Base-by-base conservation (phyloP, 768 basidiomycete species). In the Dioszegia hungarica region DNA sequence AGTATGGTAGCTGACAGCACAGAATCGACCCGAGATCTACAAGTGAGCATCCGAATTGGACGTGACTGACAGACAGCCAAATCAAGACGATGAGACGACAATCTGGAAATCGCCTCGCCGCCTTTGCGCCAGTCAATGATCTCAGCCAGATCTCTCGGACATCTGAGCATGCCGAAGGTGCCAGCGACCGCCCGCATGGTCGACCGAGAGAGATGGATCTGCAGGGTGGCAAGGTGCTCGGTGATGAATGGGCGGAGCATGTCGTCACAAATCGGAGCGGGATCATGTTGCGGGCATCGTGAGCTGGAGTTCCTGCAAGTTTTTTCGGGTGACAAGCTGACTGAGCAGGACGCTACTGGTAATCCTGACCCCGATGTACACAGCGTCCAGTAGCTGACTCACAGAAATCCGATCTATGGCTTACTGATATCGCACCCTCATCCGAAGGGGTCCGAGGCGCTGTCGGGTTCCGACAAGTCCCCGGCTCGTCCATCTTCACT, bases 201-300 rank as follows among this genome's bases (percentile, higher is more conserved):
- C 45, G 61, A 86, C 88, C 57, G 19, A 60, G 85, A 86, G 65
- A 82, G 85, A 11, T 85, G 82, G 31, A 87, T 86, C 56, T 78
- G 83, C 20, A 70, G 33, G 90, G 90, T 10, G 90, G 89, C 0
- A 88, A 87, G 70, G 83, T 95, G 40, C 79, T 93, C 1, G 94
- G 91, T 4, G 93, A 97, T 70, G 95, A 99, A 74, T 98, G 90
- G 79, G 90, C 90, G 2, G 88, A 89, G 38, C 89, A 93, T 72
- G 90, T 98, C 41, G 85, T 99, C 29, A 87, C 87, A 85, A 88
- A 92, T 69, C 87, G 95, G 11, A 86, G 84, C 57, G 95, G 95
- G 0, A 90, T 99, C 72, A 95, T 98, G 67, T 78, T 99, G 15
- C 84, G 95, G 39, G 87, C 93, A 72, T 85, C 87, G 86, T 90